A percentile compares a stretch with the other conserved stretches of the same genome.
These are phyloP conservation scores for Neurospora intermedia DNA, from an alignment of 495 filamentous ascomycete species.

Conservation along the genomic window DNA sequence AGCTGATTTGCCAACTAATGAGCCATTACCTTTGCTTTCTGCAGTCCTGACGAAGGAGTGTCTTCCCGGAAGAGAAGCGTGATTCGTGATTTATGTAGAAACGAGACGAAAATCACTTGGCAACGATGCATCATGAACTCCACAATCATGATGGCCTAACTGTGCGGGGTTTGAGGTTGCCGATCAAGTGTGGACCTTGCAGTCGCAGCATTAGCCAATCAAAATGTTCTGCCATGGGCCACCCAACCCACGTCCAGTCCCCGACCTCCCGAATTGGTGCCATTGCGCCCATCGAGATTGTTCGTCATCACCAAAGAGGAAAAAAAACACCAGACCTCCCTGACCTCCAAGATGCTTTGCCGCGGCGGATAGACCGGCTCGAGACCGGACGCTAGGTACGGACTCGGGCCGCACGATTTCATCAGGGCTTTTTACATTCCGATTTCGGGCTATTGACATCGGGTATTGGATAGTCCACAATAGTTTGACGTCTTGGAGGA, in stretches of 20 bases:
- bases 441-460: not conserved
- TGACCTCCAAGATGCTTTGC: not conserved
- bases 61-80: not conserved
- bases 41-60: not conserved
- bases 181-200: not conserved
- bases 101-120: not conserved
- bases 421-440: not conserved
- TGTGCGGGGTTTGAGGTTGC: not conserved
- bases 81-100: not conserved
- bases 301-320: not conserved
- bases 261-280: not conserved
- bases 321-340: not conserved
- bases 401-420: not conserved
- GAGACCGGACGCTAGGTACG: not conserved
- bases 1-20: not conserved
- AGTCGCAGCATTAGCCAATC: not conserved
- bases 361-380: not conserved
- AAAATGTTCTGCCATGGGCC: not conserved
- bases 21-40: not conserved
- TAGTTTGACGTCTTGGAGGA: not conserved
- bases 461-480: not conserved
- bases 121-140: not conserved
- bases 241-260: not conserved
- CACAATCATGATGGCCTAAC: not conserved
- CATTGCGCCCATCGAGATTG: not conserved